Percentiles rank a stretch among this genome's conserved stretches.
Conservation (phyloP, 768 basidiomycete species). For the Thelephora aurantiotincta region DNA sequence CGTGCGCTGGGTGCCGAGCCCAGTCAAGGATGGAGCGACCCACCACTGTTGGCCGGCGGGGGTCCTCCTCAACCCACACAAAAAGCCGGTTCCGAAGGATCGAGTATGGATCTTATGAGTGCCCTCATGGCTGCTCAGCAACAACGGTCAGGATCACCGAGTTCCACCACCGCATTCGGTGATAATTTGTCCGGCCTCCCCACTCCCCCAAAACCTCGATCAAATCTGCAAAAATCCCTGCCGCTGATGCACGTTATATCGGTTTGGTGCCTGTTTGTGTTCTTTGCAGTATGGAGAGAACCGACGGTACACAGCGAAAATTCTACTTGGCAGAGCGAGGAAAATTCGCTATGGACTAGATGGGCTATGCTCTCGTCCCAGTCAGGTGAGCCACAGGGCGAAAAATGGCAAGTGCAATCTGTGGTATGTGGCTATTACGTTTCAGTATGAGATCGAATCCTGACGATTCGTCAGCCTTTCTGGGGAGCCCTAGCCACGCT, state of each 20-base stretch:
- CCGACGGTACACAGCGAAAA: slow-evolving; percentile 33
- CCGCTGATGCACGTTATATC: slow-evolving; percentile 52
- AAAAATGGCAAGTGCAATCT: slow-evolving; percentile 35
- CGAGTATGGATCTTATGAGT: slow-evolving; percentile 17
- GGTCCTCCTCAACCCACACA: slow-evolving; percentile 1
- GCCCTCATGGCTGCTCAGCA: slow-evolving; percentile 16
- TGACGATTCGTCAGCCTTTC: slow-evolving; percentile 38
- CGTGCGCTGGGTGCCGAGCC: slow-evolving; percentile 30
- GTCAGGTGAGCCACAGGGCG: slow-evolving; percentile 19
- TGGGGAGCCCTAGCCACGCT: slow-evolving; percentile 74
- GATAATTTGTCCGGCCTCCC: slow-evolving; percentile 8
- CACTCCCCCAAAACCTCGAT: slow-evolving; percentile 16
- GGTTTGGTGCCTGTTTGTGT: slow-evolving; percentile 50
- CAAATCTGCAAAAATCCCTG: slow-evolving; percentile 42
- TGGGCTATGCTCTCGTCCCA: slow-evolving; percentile 40
- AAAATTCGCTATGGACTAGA: slow-evolving; percentile 31
- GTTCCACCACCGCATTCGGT: slow-evolving; percentile 18
- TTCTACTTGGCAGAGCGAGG: slow-evolving; percentile 1
- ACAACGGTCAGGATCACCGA: slow-evolving; percentile 6
- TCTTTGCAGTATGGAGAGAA: slow-evolving; percentile 55
- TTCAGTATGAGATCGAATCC: neutral
- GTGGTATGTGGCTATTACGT: slow-evolving; percentile 30
- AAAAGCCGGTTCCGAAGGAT: neutral
- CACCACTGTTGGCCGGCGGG: slow-evolving; percentile 1
- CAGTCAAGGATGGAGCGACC: slow-evolving; percentile 3